Conservation (phyloP, 2,329 filamentous ascomycete species). For the Xylaria digitata region DNA sequence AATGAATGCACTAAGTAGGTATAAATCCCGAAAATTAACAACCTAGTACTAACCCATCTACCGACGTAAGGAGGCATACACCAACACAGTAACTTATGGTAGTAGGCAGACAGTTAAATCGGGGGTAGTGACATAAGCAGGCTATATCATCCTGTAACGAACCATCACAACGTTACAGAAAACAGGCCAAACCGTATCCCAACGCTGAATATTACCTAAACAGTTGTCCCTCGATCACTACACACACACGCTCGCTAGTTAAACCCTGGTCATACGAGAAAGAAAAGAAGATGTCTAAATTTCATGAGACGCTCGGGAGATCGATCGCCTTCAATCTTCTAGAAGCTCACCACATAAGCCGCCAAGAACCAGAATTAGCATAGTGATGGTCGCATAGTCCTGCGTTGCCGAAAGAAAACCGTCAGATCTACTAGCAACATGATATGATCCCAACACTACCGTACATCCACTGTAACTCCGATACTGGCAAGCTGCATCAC, state of each 20-base stretch:
- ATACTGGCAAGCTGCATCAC: neutral
- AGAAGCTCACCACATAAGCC: constrained; percentile 9
- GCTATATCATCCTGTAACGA: too few species aligned
- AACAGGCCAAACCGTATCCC: too few species aligned
- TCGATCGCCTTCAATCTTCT: constrained; percentile 7
- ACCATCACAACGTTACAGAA: too few species aligned
- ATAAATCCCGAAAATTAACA: neutral
- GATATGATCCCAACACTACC: constrained; percentile 22
- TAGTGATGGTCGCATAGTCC: neutral
- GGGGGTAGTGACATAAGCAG: too few species aligned
- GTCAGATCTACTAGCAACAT: constrained; percentile 10
- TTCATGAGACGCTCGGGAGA: neutral
- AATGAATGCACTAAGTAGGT: constrained; percentile 8
- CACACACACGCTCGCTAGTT: neutral
- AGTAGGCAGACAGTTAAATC: too few species aligned
- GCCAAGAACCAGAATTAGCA: constrained; percentile 6
- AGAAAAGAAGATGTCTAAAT: neutral
- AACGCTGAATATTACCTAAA: too few species aligned
- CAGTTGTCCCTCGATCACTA: neutral
- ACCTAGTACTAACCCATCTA: neutral
- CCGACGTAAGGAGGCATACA: neutral
- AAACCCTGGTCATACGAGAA: neutral
- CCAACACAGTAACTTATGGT: neutral
- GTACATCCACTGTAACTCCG: constrained; percentile 1
- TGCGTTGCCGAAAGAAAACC: constrained; percentile 10